Percentiles rank a stretch among this genome's conserved stretches.
These are phyloP conservation scores for Vigna radiata DNA, from an alignment of 306 rosid genomes.

Conservation along the genomic window DNA sequence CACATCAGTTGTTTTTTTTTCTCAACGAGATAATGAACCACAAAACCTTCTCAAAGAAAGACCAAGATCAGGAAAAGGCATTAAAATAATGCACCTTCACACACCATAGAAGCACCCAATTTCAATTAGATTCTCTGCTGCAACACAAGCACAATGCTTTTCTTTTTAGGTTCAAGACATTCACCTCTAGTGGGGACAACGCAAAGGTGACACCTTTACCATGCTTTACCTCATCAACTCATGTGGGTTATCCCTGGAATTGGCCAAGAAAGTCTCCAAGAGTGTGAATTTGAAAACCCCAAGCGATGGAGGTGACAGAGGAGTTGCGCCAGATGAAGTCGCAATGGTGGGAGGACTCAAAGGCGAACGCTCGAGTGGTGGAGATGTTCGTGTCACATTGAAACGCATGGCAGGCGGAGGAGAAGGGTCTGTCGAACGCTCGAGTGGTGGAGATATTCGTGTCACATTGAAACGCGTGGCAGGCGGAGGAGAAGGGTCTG, in stretches of 20 bases:
- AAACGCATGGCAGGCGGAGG: conserved; percentile 72
- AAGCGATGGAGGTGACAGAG: conserved; percentile 56
- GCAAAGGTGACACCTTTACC: neutral
- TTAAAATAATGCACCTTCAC: conserved; percentile 14
- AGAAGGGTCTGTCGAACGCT: conserved; percentile 79
- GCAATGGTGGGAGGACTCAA: conserved; percentile 72
- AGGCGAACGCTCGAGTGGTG: conserved; percentile 83
- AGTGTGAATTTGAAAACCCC: neutral
- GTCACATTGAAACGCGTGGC: conserved; percentile 75
- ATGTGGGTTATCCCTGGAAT: neutral
- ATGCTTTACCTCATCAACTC: neutral
- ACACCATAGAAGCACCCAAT: neutral
- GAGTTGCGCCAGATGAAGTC: conserved; percentile 65
- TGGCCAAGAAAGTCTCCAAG: neutral
- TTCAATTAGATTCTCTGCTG: neutral
- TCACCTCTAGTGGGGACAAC: neutral
- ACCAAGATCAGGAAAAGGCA: conserved; percentile 40
- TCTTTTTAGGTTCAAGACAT: neutral
- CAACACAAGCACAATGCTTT: neutral
- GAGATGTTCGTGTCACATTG: conserved; percentile 86
- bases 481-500: conserved; percentile 71
- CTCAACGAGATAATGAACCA: conserved; percentile 63
- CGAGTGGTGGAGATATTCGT: conserved; percentile 87
- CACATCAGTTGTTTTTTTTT: conserved; percentile 57
- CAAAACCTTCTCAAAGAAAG: conserved; percentile 48